These are phyloP conservation scores for Trichoderma semiorbis DNA, from an alignment of 2,329 filamentous ascomycete genomes.

Conservation along the genomic window DNA sequence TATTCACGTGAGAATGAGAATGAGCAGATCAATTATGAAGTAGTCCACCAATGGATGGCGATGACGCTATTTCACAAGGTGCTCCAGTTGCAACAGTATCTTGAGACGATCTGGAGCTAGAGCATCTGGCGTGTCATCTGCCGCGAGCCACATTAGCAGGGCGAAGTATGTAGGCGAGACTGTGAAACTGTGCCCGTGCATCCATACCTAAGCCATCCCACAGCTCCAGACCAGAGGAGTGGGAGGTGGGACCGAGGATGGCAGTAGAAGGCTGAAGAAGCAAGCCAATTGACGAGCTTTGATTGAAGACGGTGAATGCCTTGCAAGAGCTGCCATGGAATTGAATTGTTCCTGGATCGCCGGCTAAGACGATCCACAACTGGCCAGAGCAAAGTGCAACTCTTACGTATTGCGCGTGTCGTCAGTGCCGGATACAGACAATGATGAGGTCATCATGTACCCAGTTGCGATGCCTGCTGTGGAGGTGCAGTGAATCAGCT, in stretches of 20 bases:
- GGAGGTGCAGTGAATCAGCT: constrained; percentile 6
- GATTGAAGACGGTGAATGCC: neutral
- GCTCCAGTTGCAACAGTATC: neutral
- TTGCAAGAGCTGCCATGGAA: neutral
- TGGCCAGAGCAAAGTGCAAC: neutral
- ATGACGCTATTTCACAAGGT: neutral
- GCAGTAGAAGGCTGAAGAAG: neutral
- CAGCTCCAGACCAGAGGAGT: neutral
- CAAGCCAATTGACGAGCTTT: neutral
- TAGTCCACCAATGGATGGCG: neutral
- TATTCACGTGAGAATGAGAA: neutral
- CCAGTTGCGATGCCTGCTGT: neutral
- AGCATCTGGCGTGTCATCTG: neutral
- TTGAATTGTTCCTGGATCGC: constrained; percentile 13
- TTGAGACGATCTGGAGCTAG: neutral
- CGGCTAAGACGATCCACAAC: neutral
- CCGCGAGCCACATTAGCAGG: neutral
- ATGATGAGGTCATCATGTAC: constrained; percentile 18
- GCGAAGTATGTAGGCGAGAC: too few relatives aligned
- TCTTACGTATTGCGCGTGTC: constrained; percentile 8
- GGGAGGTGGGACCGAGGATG: neutral
- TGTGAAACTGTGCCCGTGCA: neutral
- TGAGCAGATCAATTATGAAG: neutral
- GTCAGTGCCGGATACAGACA: constrained; percentile 6
- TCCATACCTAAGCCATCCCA: neutral